Evolutionary conservation across 192 early-diverging fungal genomes (phyloP).

Genomic region (Dispira simplex): DNA sequence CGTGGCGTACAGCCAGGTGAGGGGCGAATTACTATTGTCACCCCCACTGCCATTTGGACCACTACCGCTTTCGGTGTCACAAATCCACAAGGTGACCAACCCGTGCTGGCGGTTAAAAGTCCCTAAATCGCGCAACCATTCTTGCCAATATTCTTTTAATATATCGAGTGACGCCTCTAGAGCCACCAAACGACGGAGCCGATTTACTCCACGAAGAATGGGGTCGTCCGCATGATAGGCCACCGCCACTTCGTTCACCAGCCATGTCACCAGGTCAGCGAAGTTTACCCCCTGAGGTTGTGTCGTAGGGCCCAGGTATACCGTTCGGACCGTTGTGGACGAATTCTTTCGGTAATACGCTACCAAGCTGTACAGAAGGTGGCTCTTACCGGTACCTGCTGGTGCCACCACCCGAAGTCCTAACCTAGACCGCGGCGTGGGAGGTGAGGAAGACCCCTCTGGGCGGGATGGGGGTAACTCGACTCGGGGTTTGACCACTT

Average conservation of each 20-base stretch:
- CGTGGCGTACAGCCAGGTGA: not conserved
- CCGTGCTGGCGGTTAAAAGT: not conserved
- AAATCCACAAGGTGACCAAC: not conserved
- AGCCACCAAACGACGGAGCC: not conserved
- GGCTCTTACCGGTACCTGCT: not conserved
- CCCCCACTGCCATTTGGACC: not conserved
- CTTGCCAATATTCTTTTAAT: not conserved
- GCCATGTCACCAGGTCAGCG: not conserved
- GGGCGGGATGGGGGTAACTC: not conserved
- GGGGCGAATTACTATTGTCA: not conserved
- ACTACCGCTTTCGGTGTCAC: not conserved
- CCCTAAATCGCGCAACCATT: not conserved
- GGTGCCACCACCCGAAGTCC: not conserved
- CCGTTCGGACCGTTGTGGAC: not conserved
- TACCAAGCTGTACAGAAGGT: not conserved
- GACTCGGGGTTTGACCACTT: not conserved
- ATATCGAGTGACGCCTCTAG: conserved; percentile 1
- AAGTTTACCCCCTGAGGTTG: too few species aligned
- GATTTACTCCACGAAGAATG: not conserved
- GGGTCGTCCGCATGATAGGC: not conserved
- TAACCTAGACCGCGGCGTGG: not conserved
- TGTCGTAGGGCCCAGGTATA: not conserved
- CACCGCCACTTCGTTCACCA: not conserved
- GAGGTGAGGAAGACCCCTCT: not conserved
- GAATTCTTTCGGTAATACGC: not conserved